These are phyloP conservation scores for Paecilomyces niveus DNA, from an alignment of 2,329 filamentous ascomycete species.

Conservation along the genomic window DNA sequence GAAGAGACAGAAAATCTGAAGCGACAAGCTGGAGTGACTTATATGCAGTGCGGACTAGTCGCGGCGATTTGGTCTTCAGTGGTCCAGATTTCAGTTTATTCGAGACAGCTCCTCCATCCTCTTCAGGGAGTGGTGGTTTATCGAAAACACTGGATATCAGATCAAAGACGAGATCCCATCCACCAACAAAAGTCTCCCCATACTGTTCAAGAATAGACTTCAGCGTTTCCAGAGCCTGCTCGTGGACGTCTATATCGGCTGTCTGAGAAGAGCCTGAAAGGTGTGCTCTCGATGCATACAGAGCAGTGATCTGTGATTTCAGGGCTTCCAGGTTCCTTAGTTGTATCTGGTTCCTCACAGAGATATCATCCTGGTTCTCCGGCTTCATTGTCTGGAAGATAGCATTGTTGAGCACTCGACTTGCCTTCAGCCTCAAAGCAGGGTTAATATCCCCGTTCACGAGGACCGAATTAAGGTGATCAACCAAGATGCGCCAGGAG, in stretches of 20 bases:
- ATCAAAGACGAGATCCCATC: constrained; percentile 80
- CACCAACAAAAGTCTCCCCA: constrained; percentile 72
- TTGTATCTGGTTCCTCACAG: constrained; percentile 57
- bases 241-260: constrained; percentile 72
- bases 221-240: constrained; percentile 69
- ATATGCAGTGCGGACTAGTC: constrained; percentile 79
- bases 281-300: constrained; percentile 50
- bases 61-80: constrained; percentile 48
- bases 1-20: constrained; percentile 79
- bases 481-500: constrained; percentile 66
- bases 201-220: constrained; percentile 80
- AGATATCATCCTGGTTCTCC: constrained; percentile 29
- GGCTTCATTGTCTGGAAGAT: constrained; percentile 38
- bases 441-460: constrained; percentile 30
- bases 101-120: constrained; percentile 12
- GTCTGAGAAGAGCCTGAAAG: constrained; percentile 52
- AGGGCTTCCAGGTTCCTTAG: constrained; percentile 63
- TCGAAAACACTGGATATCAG: constrained; percentile 79
- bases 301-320: constrained; percentile 51
- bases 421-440: constrained; percentile 44
- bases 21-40: constrained; percentile 85
- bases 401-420: constrained; percentile 52
- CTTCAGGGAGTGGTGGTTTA: constrained; percentile 30
- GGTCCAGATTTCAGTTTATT: constrained; percentile 4
- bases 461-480: constrained; percentile 44